These are phyloP conservation scores for Barbarea vulgaris DNA, from an alignment of 345 rosid genomes.

Conservation along the genomic window DNA sequence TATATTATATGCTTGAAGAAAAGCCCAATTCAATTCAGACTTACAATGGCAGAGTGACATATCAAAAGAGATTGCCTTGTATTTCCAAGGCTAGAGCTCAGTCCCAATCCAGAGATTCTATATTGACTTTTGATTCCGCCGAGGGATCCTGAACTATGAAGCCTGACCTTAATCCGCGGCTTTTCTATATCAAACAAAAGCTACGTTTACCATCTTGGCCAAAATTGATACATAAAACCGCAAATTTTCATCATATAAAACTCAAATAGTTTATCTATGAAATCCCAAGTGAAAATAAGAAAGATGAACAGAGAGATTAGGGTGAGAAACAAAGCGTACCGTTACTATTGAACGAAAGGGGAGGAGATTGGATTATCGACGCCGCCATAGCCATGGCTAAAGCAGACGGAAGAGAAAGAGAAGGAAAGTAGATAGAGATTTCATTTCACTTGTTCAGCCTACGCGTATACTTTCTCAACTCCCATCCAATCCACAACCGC, in stretches of 20 bases:
- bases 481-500: neutral
- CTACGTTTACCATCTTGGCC: neutral
- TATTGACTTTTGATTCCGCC: conserved; percentile 15
- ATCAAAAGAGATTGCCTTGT: conserved; percentile 39
- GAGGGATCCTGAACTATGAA: conserved; percentile 13
- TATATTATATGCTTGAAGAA: neutral
- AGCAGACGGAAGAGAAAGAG: conserved; percentile 16
- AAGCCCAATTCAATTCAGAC: neutral
- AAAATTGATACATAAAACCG: neutral
- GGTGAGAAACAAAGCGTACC: conserved; percentile 18
- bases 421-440: neutral
- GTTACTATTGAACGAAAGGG: conserved; percentile 16
- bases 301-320: neutral
- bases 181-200: conserved; percentile 10
- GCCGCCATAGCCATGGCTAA: conserved; percentile 37
- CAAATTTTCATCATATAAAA: neutral
- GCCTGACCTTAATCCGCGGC: conserved; percentile 24
- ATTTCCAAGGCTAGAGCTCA: conserved; percentile 16
- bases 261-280: neutral
- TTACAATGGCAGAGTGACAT: conserved; percentile 48
- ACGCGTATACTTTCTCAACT: neutral
- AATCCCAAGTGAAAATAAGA: neutral
- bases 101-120: conserved; percentile 21
- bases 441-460: neutral
- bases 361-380: conserved; percentile 30